Base-by-base conservation (phyloP, 1,284 basidiomycete species). In the Sporisorium scitamineum region DNA sequence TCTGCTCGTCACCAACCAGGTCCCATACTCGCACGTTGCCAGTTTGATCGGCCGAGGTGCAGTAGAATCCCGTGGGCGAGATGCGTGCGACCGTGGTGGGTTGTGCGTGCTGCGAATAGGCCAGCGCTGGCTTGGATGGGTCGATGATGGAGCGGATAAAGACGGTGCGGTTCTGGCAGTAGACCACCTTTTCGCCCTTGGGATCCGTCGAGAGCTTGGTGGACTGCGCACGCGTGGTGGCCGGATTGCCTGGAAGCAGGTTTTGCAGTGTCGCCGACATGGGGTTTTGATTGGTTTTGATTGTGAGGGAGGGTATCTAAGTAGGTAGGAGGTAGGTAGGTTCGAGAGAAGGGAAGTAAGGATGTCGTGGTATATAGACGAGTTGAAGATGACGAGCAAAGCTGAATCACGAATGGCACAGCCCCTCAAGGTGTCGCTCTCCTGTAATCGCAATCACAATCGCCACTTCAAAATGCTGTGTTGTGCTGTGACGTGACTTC, bases 21-120 rank as follows among this genome's bases (percentile, higher is more conserved):
- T 99, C 97, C 96, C 96, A 99, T 24, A 98, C 89, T 61, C 92
- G 90, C 54, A 97, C 83, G 22, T 70, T 80, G 32, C 84, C 84
- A 5, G 76, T 65, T 3, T 62, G 57, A 41, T 85, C 84, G 34
- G 56, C 78, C 13, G 94, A 96, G 3, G 97, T 96, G 80, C 92
- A 94, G 87, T 98, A 98, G 87, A 92, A 97, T 20, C 95, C 96
- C 0, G 94, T 93, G 0, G 95, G 95, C 0, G 94, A 95, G 85
- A 97, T 91, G 39, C 93, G 90, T 7, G 95, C 95, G 14, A 96
- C 94, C 1, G 93, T 95, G 6, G 93, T 90, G 53, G 91, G 91
- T 74, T 94, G 91, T 2, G 91, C 89, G 87, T 97, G 95, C 52
- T 93, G 92, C 61, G 90, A 88, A 82, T 94, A 94, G 22, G 90